Percentiles rank a stretch among this genome's conserved stretches.
Conservation (phyloP, 306 rosid species). For the Vachellia collinsii region DNA sequence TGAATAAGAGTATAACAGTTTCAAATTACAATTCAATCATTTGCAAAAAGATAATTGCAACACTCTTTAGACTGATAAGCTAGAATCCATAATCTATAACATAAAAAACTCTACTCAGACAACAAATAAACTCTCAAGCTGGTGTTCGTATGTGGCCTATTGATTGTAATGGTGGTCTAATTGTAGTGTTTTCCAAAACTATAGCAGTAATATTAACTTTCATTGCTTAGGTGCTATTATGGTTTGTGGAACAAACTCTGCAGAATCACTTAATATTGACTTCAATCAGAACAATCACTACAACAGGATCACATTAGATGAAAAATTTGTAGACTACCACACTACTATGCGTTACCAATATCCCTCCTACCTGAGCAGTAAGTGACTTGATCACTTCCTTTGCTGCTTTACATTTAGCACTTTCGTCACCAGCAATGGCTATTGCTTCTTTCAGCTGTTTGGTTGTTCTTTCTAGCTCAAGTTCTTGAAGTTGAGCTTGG, state of each 20-base stretch:
- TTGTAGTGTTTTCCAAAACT: constrained; percentile 24
- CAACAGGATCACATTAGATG: constrained; percentile 4
- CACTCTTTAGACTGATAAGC: neutral
- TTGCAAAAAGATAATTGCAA: neutral
- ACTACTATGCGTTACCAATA: constrained; percentile 9
- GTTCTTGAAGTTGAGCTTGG: constrained; percentile 86
- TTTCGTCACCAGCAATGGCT: constrained; percentile 87
- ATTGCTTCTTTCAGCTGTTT: constrained; percentile 94
- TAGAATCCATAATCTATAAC: neutral
- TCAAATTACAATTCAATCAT: neutral
- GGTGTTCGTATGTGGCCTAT: neutral
- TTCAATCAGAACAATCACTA: neutral
- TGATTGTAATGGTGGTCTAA: constrained; percentile 23
- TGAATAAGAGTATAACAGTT: neutral
- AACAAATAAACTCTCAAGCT: neutral
- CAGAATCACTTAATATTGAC: neutral
- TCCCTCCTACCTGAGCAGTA: constrained; percentile 83
- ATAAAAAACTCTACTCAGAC: neutral
- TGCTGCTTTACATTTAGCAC: constrained; percentile 91
- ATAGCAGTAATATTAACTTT: neutral
- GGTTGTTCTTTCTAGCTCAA: constrained; percentile 88
- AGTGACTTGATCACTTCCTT: constrained; percentile 98
- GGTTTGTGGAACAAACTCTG: neutral
- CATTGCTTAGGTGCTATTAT: neutral
- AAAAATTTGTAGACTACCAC: neutral